These are phyloP conservation scores for Aureobasidium sp. DNA, from an alignment of 2,329 filamentous ascomycete genomes.

Conservation along the genomic window DNA sequence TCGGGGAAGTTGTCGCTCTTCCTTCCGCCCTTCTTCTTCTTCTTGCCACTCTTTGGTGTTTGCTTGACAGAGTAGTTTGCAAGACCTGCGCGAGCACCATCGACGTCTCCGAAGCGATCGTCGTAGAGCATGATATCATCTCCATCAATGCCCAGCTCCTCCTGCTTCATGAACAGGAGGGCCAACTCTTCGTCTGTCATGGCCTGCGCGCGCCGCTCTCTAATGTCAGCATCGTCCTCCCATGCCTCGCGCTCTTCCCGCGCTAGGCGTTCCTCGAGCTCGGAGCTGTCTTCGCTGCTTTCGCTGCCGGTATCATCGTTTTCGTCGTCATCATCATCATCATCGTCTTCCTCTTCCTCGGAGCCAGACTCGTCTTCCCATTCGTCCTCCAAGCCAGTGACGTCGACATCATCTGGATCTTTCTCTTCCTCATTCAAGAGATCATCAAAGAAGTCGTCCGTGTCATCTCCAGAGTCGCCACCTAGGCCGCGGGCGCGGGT, in stretches of 20 bases:
- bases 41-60: conserved; percentile 15
- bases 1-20: conserved; percentile 39
- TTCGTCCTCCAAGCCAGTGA: conserved; percentile 14
- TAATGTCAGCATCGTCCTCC: conserved; percentile 35
- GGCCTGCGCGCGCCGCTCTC: conserved; percentile 29
- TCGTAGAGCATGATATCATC: conserved; percentile 51
- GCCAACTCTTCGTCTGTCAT: conserved; percentile 56
- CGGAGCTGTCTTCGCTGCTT: conserved; percentile 26
- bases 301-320: conserved; percentile 31
- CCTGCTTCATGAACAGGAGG: conserved; percentile 50
- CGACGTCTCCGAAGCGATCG: conserved; percentile 27
- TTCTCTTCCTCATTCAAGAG: conserved; percentile 21
- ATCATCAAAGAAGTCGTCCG: conserved; percentile 20
- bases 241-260: conserved; percentile 26
- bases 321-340: conserved; percentile 29
- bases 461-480: conserved; percentile 13
- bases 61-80: conserved; percentile 18
- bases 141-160: conserved; percentile 53
- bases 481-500: conserved; percentile 10
- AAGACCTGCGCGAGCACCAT: conserved; percentile 24
- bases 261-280: conserved; percentile 26
- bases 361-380: conserved; percentile 11
- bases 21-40: conserved; percentile 16
- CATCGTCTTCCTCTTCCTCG: conserved; percentile 17
- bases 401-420: conserved; percentile 20